A percentile compares a stretch with the other conserved stretches of the same genome.
Conservation (phyloP, 805 yeast species). For the Sporopachydermia lactativora region DNA sequence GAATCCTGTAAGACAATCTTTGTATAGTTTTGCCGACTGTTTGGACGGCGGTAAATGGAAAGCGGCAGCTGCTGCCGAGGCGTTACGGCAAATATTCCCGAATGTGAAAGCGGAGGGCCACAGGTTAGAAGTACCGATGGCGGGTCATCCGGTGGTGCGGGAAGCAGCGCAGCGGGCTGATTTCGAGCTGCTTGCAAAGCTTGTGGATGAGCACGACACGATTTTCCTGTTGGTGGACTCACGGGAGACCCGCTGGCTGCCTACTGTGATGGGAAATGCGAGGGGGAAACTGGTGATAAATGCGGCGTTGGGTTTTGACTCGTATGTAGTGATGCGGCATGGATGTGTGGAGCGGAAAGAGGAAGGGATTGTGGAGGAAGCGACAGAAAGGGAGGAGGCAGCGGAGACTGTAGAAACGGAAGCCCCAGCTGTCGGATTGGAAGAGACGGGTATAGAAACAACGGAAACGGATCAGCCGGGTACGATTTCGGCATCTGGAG, state of each 20-base stretch:
- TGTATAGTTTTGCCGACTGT: slow-evolving; percentile 74
- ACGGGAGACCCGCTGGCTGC: slow-evolving; percentile 95
- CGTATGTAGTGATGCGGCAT: slow-evolving; percentile 88
- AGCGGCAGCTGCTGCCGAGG: slow-evolving; percentile 64
- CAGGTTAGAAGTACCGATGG: slow-evolving; percentile 80
- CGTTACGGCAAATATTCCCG: slow-evolving; percentile 66
- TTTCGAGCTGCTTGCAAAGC: slow-evolving; percentile 34
- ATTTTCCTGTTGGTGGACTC: slow-evolving; percentile 83
- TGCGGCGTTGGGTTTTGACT: slow-evolving; percentile 92
- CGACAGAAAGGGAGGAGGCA: slow-evolving; percentile 13
- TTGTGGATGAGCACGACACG: slow-evolving; percentile 59
- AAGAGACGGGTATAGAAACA: too few relatives aligned
- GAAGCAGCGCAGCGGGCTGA: slow-evolving; percentile 35
- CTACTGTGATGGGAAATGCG: slow-evolving; percentile 66
- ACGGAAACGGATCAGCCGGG: too few relatives aligned
- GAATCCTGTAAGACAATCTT: slow-evolving; percentile 91
- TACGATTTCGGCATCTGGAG: too few relatives aligned
- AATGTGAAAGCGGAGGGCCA: slow-evolving; percentile 52
- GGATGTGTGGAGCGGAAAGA: slow-evolving; percentile 31
- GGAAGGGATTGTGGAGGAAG: slow-evolving; percentile 8
- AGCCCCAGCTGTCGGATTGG: too few relatives aligned
- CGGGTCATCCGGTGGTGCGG: slow-evolving; percentile 71
- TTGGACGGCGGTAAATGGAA: slow-evolving; percentile 61
- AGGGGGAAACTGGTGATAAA: slow-evolving; percentile 65
- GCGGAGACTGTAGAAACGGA: too few relatives aligned